These are phyloP conservation scores for Combretum micranthum DNA, from an alignment of 345 rosid species.

Conservation along the genomic window DNA sequence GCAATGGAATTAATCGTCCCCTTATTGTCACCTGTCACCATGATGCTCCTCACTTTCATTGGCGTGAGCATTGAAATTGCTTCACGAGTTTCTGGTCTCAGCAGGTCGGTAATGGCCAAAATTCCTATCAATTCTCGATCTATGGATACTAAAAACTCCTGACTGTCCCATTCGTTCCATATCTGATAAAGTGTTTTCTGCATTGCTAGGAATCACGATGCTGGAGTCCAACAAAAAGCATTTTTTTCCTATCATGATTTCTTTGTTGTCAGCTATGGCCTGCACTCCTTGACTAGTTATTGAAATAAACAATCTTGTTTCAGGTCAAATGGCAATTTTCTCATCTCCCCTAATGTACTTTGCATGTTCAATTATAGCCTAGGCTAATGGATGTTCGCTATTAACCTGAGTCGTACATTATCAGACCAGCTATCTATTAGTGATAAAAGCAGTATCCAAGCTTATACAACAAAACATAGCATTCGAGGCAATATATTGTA, in stretches of 20 bases:
- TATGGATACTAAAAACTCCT: constrained; percentile 58
- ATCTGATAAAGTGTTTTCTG: constrained; percentile 51
- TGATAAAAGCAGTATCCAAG: too few relatives aligned
- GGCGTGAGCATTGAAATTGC: constrained; percentile 65
- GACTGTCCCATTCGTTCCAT: constrained; percentile 71
- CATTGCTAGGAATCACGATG: constrained; percentile 41
- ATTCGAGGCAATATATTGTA: too few relatives aligned
- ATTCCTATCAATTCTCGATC: constrained; percentile 52
- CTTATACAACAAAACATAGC: too few relatives aligned
- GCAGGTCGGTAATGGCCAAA: constrained; percentile 65
- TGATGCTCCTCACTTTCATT: constrained; percentile 59
- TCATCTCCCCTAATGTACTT: constrained; percentile 60
- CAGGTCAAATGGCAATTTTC: constrained; percentile 70
- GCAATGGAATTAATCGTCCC: constrained; percentile 82
- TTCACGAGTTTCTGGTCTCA: constrained; percentile 61
- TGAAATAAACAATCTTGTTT: constrained; percentile 55
- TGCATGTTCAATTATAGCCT: constrained; percentile 69
- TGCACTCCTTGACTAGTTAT: constrained; percentile 75
- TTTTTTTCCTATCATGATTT: constrained; percentile 69
- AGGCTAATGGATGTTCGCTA: constrained; percentile 84
- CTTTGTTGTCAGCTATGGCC: constrained; percentile 44
- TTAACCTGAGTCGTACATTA: constrained; percentile 31
- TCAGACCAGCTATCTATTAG: background rate
- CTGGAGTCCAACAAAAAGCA: constrained; percentile 42
- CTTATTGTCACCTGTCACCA: constrained; percentile 91